Evolutionary conservation across 2,329 filamentous ascomycete species (phyloP).

Genomic region (Rhytidhysteron rufulum): DNA sequence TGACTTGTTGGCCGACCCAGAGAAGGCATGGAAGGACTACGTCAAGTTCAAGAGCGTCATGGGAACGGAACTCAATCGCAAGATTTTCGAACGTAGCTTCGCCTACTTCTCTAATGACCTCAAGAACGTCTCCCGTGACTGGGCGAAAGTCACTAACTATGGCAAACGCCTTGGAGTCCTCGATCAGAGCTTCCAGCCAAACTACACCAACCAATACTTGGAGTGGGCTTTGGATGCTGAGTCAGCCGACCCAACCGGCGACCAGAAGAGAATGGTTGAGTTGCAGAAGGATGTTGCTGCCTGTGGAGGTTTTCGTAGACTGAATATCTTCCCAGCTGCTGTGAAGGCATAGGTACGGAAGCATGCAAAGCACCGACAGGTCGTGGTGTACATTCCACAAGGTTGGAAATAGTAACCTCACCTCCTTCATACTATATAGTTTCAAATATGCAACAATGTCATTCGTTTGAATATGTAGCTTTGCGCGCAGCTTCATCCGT

Average conservation of each 20-base stretch:
- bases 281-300: slow-evolving; percentile 64
- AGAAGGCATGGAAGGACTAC: slow-evolving; percentile 64
- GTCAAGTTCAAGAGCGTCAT: slow-evolving; percentile 69
- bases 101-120: slow-evolving; percentile 72
- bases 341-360: no score
- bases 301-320: slow-evolving; percentile 61
- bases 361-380: no score
- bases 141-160: slow-evolving; percentile 73
- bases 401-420: no score
- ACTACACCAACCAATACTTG: slow-evolving; percentile 72
- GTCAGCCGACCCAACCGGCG: slow-evolving; percentile 63
- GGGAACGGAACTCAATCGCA: slow-evolving; percentile 64
- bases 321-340: slow-evolving; percentile 19
- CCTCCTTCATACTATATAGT: no score
- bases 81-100: slow-evolving; percentile 76
- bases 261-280: slow-evolving; percentile 70
- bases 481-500: no score
- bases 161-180: slow-evolving; percentile 70
- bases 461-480: no score
- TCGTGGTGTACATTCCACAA: no score
- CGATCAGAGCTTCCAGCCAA: slow-evolving; percentile 60
- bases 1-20: slow-evolving; percentile 62
- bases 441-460: no score
- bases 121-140: slow-evolving; percentile 72
- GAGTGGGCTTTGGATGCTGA: slow-evolving; percentile 63